These are phyloP conservation scores for Colletotrichum trifolii DNA, from an alignment of 2,329 filamentous ascomycete species.

Conservation along the genomic window DNA sequence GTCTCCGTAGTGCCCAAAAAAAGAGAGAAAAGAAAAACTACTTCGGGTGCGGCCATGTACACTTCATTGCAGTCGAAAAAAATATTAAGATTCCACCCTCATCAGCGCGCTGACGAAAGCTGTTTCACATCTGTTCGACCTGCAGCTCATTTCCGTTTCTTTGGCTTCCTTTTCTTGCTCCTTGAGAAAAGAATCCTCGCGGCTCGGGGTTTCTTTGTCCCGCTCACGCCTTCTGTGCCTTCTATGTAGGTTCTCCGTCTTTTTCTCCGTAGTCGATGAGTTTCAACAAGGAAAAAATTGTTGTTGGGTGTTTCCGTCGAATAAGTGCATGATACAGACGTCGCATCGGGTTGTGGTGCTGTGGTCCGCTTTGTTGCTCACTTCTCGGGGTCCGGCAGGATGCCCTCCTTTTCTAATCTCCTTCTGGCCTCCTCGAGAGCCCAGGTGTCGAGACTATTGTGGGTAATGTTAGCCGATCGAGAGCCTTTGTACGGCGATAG, in stretches of 20 bases:
- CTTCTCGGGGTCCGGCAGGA: slow-evolving; percentile 81
- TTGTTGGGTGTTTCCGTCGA: slow-evolving; percentile 6
- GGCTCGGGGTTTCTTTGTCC: slow-evolving; percentile 28
- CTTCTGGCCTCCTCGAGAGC: slow-evolving; percentile 95
- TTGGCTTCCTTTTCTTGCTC: slow-evolving; percentile 1
- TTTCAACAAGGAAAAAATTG: not conserved
- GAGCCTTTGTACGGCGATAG: not conserved
- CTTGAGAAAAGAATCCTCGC: slow-evolving; percentile 13
- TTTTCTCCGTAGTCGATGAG: not conserved
- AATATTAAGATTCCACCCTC: slow-evolving; percentile 1
- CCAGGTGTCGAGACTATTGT: slow-evolving; percentile 94
- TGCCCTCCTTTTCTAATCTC: slow-evolving; percentile 94
- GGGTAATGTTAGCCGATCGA: slow-evolving; percentile 42
- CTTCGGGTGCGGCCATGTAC: slow-evolving; percentile 44
- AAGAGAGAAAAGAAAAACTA: slow-evolving; percentile 43
- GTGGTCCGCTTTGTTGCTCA: slow-evolving; percentile 61
- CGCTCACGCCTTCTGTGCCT: slow-evolving; percentile 25
- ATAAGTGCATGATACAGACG: not conserved
- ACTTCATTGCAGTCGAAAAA: slow-evolving; percentile 36
- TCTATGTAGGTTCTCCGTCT: slow-evolving; percentile 7
- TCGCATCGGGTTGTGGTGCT: not conserved
- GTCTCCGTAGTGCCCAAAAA: slow-evolving; percentile 39
- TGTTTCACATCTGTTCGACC: slow-evolving; percentile 13
- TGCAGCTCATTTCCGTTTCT: slow-evolving; percentile 25
- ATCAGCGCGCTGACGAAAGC: slow-evolving; percentile 22